These are phyloP conservation scores for Favolaschia claudopus DNA, from an alignment of 768 basidiomycete genomes.

Conservation along the genomic window DNA sequence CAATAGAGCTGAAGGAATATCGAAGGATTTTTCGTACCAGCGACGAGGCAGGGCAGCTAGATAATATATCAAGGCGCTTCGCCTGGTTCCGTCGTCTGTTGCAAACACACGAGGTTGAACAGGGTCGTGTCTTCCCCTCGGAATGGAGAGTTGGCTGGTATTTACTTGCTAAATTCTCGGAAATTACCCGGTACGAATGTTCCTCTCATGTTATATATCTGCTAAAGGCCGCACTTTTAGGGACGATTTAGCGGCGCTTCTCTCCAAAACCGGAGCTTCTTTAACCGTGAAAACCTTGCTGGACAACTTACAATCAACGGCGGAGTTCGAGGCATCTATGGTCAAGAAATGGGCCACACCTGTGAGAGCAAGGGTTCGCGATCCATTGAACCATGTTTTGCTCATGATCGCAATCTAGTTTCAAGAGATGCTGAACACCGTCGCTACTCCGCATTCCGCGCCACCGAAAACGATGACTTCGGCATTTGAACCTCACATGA, in stretches of 20 bases:
- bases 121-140: slow-evolving; percentile 81
- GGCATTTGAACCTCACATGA: slow-evolving; percentile 93
- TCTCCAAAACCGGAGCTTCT: slow-evolving; percentile 79
- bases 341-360: slow-evolving; percentile 82
- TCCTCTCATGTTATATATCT: background rate
- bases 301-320: slow-evolving; percentile 84
- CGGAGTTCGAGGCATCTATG: slow-evolving; percentile 89
- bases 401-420: slow-evolving; percentile 53
- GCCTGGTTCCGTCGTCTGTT: slow-evolving; percentile 94
- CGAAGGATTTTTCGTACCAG: slow-evolving; percentile 92
- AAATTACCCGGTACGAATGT: slow-evolving; percentile 78
- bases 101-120: slow-evolving; percentile 87
- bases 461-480: slow-evolving; percentile 78
- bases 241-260: slow-evolving; percentile 81
- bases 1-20: slow-evolving; percentile 93
- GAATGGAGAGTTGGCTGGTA: slow-evolving; percentile 89
- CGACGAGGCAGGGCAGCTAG: slow-evolving; percentile 95
- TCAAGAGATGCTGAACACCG: slow-evolving; percentile 66
- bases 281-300: slow-evolving; percentile 82
- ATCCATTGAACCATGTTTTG: background rate
- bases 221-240: slow-evolving; percentile 47
- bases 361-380: slow-evolving; percentile 48
- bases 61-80: slow-evolving; percentile 91
- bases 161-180: slow-evolving; percentile 85
- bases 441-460: slow-evolving; percentile 56